Evolutionary conservation across 129 eudicot species (phyloP).

Genomic region (Artemisia tridentata): DNA sequence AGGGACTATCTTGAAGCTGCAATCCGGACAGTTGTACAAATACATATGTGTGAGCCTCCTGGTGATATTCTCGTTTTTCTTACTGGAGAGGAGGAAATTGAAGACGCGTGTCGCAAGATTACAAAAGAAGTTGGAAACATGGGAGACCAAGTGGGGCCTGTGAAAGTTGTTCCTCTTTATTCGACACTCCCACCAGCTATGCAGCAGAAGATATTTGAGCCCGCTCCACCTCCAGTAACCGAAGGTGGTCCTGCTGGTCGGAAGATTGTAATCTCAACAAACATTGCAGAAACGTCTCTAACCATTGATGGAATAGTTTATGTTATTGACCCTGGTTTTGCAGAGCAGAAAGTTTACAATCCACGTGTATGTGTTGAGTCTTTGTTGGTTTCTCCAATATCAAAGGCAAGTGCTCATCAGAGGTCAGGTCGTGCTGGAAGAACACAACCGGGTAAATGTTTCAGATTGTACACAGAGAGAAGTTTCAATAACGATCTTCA

Average conservation of each 20-base stretch:
- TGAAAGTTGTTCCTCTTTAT: constrained; percentile 79
- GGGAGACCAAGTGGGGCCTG: constrained; percentile 90
- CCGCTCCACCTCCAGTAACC: constrained; percentile 79
- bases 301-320: constrained; percentile 97
- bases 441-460: constrained; percentile 97
- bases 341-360: constrained; percentile 90
- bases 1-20: constrained; percentile 97
- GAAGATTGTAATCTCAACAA: constrained; percentile 93
- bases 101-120: constrained; percentile 87
- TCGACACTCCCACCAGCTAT: constrained; percentile 95
- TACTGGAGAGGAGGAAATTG: constrained; percentile 97
- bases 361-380: constrained; percentile 94
- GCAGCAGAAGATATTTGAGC: constrained; percentile 97
- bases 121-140: constrained; percentile 68
- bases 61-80: constrained; percentile 96
- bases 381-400: constrained; percentile 87
- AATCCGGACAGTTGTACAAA: constrained; percentile 72
- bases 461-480: constrained; percentile 85
- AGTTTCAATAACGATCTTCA: constrained; percentile 84
- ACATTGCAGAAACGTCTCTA: constrained; percentile 94
- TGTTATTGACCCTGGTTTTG: constrained; percentile 93
- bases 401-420: constrained; percentile 98
- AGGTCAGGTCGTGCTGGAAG: constrained; percentile 99
- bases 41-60: constrained; percentile 78
- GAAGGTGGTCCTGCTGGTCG: constrained; percentile 93